Evolutionary conservation across 2,329 filamentous ascomycete species (phyloP).

Genomic region (Rugonectria rugulosa): DNA sequence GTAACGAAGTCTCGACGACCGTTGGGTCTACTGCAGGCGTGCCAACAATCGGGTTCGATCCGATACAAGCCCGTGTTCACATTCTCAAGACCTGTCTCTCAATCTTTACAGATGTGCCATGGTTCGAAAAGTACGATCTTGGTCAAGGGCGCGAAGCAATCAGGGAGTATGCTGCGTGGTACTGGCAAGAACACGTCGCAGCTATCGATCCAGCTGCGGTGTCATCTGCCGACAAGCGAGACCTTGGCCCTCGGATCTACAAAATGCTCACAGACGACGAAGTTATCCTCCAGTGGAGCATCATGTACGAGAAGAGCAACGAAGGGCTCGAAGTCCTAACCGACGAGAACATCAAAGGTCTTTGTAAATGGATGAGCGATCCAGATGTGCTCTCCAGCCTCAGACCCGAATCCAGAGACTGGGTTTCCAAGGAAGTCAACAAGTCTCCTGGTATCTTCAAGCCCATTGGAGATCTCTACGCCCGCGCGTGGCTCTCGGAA

Average conservation of each 20-base stretch:
- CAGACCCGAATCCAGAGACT: conserved; percentile 39
- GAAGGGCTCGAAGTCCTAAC: conserved; percentile 53
- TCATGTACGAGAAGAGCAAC: conserved; percentile 49
- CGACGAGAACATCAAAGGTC: conserved; percentile 47
- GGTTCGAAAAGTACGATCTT: conserved; percentile 41
- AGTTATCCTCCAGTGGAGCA: conserved; percentile 50
- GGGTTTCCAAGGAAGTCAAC: conserved; percentile 38
- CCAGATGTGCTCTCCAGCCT: conserved; percentile 42
- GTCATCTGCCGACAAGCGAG: conserved; percentile 40
- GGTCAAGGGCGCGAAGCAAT: conserved; percentile 41
- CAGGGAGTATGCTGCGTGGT: conserved; percentile 53
- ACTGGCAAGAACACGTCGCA: conserved; percentile 53
- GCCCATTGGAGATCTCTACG: conserved; percentile 49
- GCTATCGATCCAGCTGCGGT: conserved; percentile 43
- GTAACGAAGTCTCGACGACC: conserved; percentile 40
- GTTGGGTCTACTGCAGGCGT: conserved; percentile 16
- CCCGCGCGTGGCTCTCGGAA: conserved; percentile 47
- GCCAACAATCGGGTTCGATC: conserved; percentile 46
- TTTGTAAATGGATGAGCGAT: conserved; percentile 48
- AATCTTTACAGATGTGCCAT: conserved; percentile 47
- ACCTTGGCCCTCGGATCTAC: conserved; percentile 44
- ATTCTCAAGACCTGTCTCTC: conserved; percentile 49
- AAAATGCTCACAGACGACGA: conserved; percentile 48
- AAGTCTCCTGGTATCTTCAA: conserved; percentile 45
- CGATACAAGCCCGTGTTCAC: conserved; percentile 44